These are phyloP conservation scores for Suillus occidentalis DNA, from an alignment of 768 basidiomycete genomes.

Conservation along the genomic window DNA sequence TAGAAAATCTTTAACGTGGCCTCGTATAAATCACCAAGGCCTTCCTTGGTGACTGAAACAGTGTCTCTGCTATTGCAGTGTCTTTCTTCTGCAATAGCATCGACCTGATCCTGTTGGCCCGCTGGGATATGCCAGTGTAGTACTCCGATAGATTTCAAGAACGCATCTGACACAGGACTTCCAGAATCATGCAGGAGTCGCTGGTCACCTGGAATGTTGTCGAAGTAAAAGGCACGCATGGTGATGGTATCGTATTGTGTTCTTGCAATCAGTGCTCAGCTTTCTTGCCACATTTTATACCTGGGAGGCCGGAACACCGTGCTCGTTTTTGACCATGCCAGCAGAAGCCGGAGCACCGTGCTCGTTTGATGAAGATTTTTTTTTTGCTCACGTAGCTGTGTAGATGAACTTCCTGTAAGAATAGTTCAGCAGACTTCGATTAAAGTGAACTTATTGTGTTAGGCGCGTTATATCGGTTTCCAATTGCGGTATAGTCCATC, in stretches of 20 bases:
- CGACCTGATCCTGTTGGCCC: constrained; percentile 47
- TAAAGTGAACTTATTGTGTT: too few relatives aligned
- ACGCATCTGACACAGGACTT: constrained; percentile 48
- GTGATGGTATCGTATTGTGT: not conserved
- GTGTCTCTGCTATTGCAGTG: constrained; percentile 84
- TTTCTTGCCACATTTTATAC: too few relatives aligned
- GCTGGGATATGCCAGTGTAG: constrained; percentile 67
- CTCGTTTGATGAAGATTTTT: too few relatives aligned
- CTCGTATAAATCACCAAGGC: constrained; percentile 83
- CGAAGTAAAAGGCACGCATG: constrained; percentile 79
- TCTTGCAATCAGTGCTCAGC: too few relatives aligned
- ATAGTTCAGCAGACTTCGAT: too few relatives aligned
- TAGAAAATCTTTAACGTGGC: constrained; percentile 80
- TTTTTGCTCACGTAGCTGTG: too few relatives aligned
- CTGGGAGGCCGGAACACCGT: too few relatives aligned
- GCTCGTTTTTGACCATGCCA: too few relatives aligned
- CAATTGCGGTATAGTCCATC: too few relatives aligned
- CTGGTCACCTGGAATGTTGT: constrained; percentile 78
- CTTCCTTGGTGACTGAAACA: constrained; percentile 75
- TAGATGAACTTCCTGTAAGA: too few relatives aligned
- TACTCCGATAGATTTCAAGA: constrained; percentile 60
- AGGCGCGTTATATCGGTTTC: too few relatives aligned
- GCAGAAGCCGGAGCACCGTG: too few relatives aligned
- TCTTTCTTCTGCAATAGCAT: constrained; percentile 63
- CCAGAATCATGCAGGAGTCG: constrained; percentile 75